Evolutionary conservation across 129 eudicot genomes (phyloP).

Genomic region (Lactuca saligna): DNA sequence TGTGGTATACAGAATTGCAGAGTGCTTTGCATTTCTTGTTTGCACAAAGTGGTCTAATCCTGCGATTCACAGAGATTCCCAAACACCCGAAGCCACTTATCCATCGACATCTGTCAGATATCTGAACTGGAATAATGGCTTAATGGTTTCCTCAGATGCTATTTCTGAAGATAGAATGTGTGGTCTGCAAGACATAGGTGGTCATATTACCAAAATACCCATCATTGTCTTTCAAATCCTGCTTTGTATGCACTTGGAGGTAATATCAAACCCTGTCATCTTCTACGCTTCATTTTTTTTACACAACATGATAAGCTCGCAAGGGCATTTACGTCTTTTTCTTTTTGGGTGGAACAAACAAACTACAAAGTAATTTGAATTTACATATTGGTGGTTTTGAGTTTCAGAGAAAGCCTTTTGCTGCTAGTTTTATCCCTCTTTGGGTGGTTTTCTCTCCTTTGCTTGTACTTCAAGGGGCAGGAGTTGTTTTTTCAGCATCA

Average conservation of each 20-base stretch:
- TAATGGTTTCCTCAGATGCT: slow-evolving; percentile 42
- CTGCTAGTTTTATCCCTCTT: slow-evolving; percentile 58
- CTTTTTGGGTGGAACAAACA: no score
- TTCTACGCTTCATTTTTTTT: not conserved
- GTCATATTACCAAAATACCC: slow-evolving; percentile 77
- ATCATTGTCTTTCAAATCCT: slow-evolving; percentile 65
- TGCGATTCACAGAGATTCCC: slow-evolving; percentile 56
- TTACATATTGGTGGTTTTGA: slow-evolving; percentile 8
- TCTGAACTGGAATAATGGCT: slow-evolving; percentile 49
- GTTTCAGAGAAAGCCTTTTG: slow-evolving; percentile 57
- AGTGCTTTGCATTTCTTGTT: slow-evolving; percentile 88
- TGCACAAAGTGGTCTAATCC: slow-evolving; percentile 97
- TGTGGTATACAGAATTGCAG: slow-evolving; percentile 66
- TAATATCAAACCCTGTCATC: slow-evolving; percentile 18
- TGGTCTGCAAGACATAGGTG: slow-evolving; percentile 77
- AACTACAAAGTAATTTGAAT: not conserved
- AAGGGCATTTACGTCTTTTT: not conserved
- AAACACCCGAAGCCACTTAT: slow-evolving; percentile 39
- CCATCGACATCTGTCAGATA: slow-evolving; percentile 45
- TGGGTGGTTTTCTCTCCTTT: slow-evolving; percentile 68
- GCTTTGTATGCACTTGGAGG: slow-evolving; percentile 84
- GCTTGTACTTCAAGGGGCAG: slow-evolving; percentile 82
- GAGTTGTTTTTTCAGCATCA: slow-evolving; percentile 62
- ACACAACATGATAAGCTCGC: no score
- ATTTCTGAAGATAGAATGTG: slow-evolving; percentile 46